Conservation (phyloP, 176 grass and related monocot genomes). For the Ananas comosus region DNA sequence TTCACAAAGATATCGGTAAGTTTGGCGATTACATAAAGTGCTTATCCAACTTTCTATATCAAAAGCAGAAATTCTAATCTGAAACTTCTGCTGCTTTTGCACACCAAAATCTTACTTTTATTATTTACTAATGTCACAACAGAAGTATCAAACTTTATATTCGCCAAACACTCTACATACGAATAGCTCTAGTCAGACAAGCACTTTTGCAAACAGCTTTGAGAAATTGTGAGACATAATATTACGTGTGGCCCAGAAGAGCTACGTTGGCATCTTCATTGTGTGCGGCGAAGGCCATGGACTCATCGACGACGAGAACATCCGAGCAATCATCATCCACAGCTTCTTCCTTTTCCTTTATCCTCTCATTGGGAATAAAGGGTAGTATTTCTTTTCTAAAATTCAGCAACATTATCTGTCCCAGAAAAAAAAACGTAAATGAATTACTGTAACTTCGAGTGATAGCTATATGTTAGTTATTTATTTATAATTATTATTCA, state of each 20-base stretch:
- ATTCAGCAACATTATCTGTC: slow-evolving; percentile 62
- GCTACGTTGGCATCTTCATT: slow-evolving; percentile 68
- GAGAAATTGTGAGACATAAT: slow-evolving; percentile 10
- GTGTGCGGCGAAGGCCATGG: slow-evolving; percentile 53
- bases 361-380: slow-evolving; percentile 28
- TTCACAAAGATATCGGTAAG: neutral
- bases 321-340: slow-evolving; percentile 60
- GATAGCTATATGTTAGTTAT: neutral
- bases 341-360: neutral
- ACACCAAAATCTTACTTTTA: too few relatives aligned
- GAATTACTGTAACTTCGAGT: slow-evolving; percentile 2
- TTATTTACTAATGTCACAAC: too few relatives aligned
- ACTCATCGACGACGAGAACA: slow-evolving; percentile 52
- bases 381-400: slow-evolving; percentile 74
- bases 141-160: too few relatives aligned
- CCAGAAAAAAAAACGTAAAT: neutral
- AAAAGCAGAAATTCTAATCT: too few relatives aligned
- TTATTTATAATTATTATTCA: neutral
- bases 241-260: slow-evolving; percentile 69
- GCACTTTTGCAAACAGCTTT: neutral
- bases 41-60: neutral
- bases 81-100: too few relatives aligned
- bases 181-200: too few relatives aligned
- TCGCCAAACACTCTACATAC: too few relatives aligned
- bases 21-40: neutral